Evolutionary conservation across 2,329 filamentous ascomycete genomes (phyloP).

Genomic region (Plenodomus biglobosus): DNA sequence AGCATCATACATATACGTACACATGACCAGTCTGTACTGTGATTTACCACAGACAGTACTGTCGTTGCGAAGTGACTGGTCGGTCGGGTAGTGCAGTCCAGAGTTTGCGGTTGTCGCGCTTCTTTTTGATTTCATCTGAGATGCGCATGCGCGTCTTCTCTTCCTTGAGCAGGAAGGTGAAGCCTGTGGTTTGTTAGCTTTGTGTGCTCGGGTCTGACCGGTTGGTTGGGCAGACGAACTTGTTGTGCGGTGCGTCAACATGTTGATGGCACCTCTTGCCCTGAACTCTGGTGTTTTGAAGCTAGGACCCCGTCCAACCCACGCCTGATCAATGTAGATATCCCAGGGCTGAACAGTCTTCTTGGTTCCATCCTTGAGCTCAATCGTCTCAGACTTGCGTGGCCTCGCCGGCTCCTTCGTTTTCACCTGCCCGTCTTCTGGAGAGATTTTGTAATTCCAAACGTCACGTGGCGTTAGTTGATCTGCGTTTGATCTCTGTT

Average conservation of each 20-base stretch:
- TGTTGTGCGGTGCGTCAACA: constrained; percentile 71
- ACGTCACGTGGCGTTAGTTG: constrained; percentile 9
- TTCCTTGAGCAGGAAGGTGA: constrained; percentile 86
- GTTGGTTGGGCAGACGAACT: constrained; percentile 54
- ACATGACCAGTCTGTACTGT: not conserved
- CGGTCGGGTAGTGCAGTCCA: constrained; percentile 90
- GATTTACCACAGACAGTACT: constrained; percentile 85
- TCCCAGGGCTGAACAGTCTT: constrained; percentile 71
- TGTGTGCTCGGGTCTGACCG: not conserved
- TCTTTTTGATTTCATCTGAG: constrained; percentile 74
- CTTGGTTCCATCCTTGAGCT: constrained; percentile 73
- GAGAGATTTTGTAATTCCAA: constrained; percentile 7
- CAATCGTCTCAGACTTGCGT: constrained; percentile 55
- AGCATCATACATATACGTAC: not conserved
- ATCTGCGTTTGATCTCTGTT: constrained; percentile 18
- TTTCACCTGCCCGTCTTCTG: not conserved
- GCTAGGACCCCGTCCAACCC: constrained; percentile 72
- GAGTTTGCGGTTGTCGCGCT: constrained; percentile 71
- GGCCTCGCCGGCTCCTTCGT: constrained; percentile 32
- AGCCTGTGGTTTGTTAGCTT: constrained; percentile 52
- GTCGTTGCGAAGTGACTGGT: constrained; percentile 78
- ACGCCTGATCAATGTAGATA: constrained; percentile 89
- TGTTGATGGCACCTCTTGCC: constrained; percentile 70
- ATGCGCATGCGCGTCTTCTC: constrained; percentile 85
- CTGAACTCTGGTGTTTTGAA: constrained; percentile 65